A percentile compares a stretch with the other conserved stretches of the same genome.
Evolutionary conservation across 305 asterid species (phyloP).

Genomic region (Solanum aculeatissimum): DNA sequence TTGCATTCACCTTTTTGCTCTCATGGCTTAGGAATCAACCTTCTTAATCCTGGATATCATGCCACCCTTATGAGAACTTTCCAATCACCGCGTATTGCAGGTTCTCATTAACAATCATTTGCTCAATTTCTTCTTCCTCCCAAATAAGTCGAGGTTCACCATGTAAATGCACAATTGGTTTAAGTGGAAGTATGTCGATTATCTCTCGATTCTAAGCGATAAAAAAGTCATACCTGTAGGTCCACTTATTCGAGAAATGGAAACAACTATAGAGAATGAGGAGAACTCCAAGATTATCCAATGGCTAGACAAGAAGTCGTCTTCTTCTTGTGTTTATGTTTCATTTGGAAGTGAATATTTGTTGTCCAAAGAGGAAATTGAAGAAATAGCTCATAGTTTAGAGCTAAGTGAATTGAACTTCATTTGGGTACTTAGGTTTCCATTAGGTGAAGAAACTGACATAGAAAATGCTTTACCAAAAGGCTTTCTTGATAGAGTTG

Average conservation of each 20-base stretch:
- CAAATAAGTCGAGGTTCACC: too few species aligned
- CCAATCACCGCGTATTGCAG: too few species aligned
- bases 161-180: too few species aligned
- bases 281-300: conserved; percentile 10
- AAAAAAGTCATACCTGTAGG: conserved; percentile 18
- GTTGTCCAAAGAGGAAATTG: conserved; percentile 21
- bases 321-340: conserved; percentile 22
- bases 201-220: conserved; percentile 16
- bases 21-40: too few species aligned
- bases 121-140: too few species aligned
- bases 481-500: conserved; percentile 27
- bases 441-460: conserved; percentile 2
- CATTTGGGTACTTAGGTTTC: conserved; percentile 31
- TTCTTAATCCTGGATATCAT: too few species aligned
- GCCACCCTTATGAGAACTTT: too few species aligned
- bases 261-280: neutral
- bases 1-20: too few species aligned
- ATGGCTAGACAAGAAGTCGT: conserved; percentile 14
- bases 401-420: conserved; percentile 20
- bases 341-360: conserved; percentile 43
- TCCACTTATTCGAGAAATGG: conserved; percentile 7
- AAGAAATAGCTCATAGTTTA: conserved; percentile 25
- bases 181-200: conserved; percentile 23
- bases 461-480: conserved; percentile 11
- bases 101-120: too few species aligned